Percentiles rank a stretch among this genome's conserved stretches.
phyloP scores from a whole-genome alignment of 2,329 filamentous ascomycete genomes.

The Furcasterigmium sp. region DNA sequence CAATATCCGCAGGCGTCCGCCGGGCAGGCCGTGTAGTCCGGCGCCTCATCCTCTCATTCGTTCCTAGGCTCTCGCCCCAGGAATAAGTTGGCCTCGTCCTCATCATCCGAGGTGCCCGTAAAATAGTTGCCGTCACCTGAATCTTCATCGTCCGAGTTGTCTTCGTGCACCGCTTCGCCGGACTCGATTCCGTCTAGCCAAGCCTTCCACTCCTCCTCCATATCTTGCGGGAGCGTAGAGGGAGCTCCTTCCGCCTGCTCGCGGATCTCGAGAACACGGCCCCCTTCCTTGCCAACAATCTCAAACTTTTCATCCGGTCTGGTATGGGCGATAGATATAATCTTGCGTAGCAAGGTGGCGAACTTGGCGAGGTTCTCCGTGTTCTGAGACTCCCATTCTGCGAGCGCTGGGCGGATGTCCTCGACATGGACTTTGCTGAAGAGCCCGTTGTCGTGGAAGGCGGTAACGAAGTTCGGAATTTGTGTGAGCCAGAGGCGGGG shows the following conservation, averaged over 20 bases:
- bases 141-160: too few relatives aligned
- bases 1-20: slow-evolving; percentile 9
- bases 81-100: not conserved
- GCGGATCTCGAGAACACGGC: not conserved
- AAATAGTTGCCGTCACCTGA: too few relatives aligned
- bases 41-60: not conserved
- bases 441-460: slow-evolving; percentile 28
- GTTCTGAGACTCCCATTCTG: slow-evolving; percentile 29
- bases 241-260: slow-evolving; percentile 4
- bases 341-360: slow-evolving; percentile 15
- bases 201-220: not conserved
- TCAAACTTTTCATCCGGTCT: slow-evolving; percentile 4
- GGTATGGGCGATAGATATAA: slow-evolving; percentile 5
- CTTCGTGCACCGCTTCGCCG: too few relatives aligned
- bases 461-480: slow-evolving; percentile 32
- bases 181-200: not conserved
- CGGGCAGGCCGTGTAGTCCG: slow-evolving; percentile 9
- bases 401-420: slow-evolving; percentile 22
- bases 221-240: slow-evolving; percentile 1
- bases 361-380: slow-evolving; percentile 22
- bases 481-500: slow-evolving; percentile 36
- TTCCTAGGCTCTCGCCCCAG: too few relatives aligned
- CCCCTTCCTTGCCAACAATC: slow-evolving; percentile 1
- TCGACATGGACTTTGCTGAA: slow-evolving; percentile 30
- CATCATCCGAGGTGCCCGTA: too few relatives aligned